Percentiles rank a stretch among this genome's conserved stretches.
These are phyloP conservation scores for Sporothrix schenckii DNA, from an alignment of 2,329 filamentous ascomycete species.

Conservation along the genomic window DNA sequence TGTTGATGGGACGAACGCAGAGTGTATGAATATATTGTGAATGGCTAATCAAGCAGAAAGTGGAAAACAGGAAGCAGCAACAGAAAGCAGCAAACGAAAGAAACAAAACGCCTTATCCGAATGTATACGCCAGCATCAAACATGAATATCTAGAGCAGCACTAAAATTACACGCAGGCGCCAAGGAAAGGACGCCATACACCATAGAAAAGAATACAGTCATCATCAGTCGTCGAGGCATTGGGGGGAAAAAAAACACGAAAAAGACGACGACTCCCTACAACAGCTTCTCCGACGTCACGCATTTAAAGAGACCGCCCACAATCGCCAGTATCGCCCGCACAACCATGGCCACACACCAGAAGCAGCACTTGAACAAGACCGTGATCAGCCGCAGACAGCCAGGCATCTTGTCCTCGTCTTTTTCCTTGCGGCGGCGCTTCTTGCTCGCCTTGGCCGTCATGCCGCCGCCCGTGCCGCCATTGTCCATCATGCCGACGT, in stretches of 20 bases:
- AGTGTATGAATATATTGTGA: constrained; percentile 1
- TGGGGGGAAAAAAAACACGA: neutral
- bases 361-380: constrained; percentile 61
- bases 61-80: neutral
- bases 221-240: constrained; percentile 8
- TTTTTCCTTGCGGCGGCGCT: constrained; percentile 21
- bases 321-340: constrained; percentile 56
- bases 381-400: constrained; percentile 52
- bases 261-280: neutral
- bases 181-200: neutral
- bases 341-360: constrained; percentile 61
- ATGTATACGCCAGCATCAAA: constrained; percentile 8
- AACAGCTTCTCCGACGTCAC: constrained; percentile 49
- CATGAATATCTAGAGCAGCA: constrained; percentile 3
- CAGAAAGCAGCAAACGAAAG: neutral
- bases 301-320: constrained; percentile 56
- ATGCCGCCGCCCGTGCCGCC: neutral
- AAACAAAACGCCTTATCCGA: constrained; percentile 18
- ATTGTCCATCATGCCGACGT: constrained; percentile 18
- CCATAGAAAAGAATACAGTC: neutral
- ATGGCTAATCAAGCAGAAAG: neutral
- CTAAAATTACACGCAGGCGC: neutral
- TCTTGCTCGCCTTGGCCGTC: neutral
- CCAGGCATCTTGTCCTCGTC: constrained; percentile 55
- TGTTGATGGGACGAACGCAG: neutral